Conservation (phyloP, 2,329 filamentous ascomycete species). For the Cryoendolithus antarcticus region DNA sequence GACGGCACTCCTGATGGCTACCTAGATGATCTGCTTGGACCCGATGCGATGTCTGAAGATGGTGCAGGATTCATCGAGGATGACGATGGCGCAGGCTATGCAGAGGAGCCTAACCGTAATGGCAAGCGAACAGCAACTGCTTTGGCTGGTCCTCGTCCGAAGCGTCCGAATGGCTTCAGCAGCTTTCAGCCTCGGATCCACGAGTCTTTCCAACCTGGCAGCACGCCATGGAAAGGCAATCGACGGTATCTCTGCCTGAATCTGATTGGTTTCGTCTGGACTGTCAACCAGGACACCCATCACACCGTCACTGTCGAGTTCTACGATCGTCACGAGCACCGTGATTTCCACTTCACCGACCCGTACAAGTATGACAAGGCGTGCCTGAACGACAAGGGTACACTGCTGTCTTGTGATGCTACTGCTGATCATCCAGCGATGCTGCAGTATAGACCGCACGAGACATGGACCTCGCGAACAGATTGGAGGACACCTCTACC, state of each 20-base stretch:
- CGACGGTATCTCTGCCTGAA: constrained; percentile 89
- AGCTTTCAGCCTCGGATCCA: constrained; percentile 57
- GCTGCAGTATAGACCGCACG: constrained; percentile 90
- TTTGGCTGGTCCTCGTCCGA: constrained; percentile 32
- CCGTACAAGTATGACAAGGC: constrained; percentile 94
- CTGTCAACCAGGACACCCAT: constrained; percentile 79
- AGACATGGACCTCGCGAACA: constrained; percentile 82
- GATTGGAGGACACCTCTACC: constrained; percentile 90
- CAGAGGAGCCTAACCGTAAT: constrained; percentile 48
- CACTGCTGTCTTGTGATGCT: constrained; percentile 72
- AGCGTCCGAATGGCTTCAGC: constrained; percentile 36
- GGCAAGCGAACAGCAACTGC: constrained; percentile 44
- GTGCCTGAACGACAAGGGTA: constrained; percentile 71
- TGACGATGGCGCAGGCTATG: constrained; percentile 88
- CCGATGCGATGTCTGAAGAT: constrained; percentile 44
- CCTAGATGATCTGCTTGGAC: constrained; percentile 68
- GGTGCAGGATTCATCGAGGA: constrained; percentile 83
- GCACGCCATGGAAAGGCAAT: constrained; percentile 91
- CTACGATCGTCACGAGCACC: constrained; percentile 82
- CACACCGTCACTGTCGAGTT: constrained; percentile 94
- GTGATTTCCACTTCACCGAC: constrained; percentile 96
- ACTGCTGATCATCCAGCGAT: constrained; percentile 55
- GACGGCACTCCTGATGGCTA: constrained; percentile 44
- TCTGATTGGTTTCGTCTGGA: constrained; percentile 90
- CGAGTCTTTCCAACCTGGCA: constrained; percentile 80